Conservation (phyloP, 108 stramenopile genomes). For the Nannochloropsis gaditana region DNA sequence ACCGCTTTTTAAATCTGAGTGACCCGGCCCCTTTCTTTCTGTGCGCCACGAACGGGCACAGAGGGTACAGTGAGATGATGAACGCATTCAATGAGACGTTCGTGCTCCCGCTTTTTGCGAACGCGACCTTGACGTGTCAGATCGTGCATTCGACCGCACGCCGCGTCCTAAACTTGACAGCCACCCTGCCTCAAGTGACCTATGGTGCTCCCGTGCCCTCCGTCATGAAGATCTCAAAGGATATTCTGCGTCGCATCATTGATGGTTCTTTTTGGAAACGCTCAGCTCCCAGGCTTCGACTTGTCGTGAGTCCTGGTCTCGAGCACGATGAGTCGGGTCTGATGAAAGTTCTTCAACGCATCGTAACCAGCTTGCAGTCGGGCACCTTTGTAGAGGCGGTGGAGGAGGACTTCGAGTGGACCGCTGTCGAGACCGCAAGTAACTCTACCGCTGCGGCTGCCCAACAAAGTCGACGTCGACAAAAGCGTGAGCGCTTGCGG, state of each 20-base stretch:
- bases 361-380: neutral
- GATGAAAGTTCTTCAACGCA: neutral
- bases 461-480: neutral
- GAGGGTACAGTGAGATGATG: constrained; percentile 3
- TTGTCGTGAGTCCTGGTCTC: constrained; percentile 1
- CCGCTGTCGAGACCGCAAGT: neutral
- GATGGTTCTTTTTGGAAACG: neutral
- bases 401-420: constrained; percentile 8
- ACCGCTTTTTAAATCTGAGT: neutral
- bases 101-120: neutral
- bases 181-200: neutral
- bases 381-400: neutral
- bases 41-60: neutral
- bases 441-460: neutral
- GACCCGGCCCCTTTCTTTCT: neutral
- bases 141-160: neutral
- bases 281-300: neutral
- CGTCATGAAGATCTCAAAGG: neutral
- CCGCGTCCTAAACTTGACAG: neutral
- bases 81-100: neutral
- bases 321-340: neutral
- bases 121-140: neutral
- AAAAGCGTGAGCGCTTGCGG: neutral
- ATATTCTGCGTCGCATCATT: neutral
- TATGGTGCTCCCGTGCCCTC: neutral